These are phyloP conservation scores for Saccharomyces hybrid DNA, from an alignment of 1,139 yeast genomes.

Conservation along the genomic window DNA sequence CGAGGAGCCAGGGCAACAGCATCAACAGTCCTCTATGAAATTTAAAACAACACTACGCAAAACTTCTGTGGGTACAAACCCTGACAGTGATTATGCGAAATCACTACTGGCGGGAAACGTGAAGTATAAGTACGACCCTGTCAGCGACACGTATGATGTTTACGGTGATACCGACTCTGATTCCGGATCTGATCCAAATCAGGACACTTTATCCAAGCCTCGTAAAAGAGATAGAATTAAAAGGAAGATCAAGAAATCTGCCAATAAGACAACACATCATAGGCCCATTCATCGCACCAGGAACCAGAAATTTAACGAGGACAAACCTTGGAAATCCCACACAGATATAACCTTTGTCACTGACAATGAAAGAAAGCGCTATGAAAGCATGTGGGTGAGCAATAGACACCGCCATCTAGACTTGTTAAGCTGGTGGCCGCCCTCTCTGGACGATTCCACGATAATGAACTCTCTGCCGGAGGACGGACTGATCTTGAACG, in stretches of 20 bases:
- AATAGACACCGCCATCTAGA: constrained; percentile 61
- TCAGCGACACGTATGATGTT: constrained; percentile 1
- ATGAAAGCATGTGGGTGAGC: constrained; percentile 88
- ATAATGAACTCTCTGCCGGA: constrained; percentile 19
- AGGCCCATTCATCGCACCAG: constrained; percentile 7
- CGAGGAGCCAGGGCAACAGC: constrained; percentile 11
- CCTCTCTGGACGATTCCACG: constrained; percentile 22
- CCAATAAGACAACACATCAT: constrained; percentile 7
- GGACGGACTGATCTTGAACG: constrained; percentile 38
- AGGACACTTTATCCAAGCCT: not conserved
- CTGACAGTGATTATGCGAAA: not conserved
- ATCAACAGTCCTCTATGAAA: constrained; percentile 10
- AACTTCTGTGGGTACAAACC: not conserved
- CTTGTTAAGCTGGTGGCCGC: constrained; percentile 25
- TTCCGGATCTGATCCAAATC: not conserved
- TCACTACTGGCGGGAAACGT: not conserved
- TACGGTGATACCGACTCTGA: not conserved
- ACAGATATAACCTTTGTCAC: constrained; percentile 53
- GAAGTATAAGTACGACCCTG: constrained; percentile 5
- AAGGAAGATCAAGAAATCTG: constrained; percentile 3
- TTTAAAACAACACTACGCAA: constrained; percentile 19
- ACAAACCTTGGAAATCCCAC: constrained; percentile 93
- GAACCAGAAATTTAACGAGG: constrained; percentile 55
- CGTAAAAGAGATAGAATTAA: constrained; percentile 1
- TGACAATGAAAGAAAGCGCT: constrained; percentile 70